Evolutionary conservation across 2,329 filamentous ascomycete genomes (phyloP), one percentile per base, ranked within the genome.

Genomic region (Drechslerella dactyloides): DNA sequence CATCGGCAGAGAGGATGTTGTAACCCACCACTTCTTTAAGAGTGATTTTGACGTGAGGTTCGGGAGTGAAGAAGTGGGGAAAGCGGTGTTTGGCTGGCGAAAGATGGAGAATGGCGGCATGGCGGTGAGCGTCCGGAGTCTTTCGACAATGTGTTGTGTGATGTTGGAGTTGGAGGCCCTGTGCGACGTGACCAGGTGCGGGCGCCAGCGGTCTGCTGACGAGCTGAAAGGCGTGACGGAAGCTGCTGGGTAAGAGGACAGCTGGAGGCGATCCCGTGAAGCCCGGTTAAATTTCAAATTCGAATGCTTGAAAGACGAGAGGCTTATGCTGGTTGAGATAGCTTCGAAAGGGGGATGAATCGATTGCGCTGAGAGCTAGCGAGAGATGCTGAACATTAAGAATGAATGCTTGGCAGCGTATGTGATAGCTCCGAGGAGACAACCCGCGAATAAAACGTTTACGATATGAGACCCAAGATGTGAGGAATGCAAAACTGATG

Each of bases 1-100:
- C 89, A 94, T 92, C 74, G 85, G 81, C 10, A 92, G 85, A 3
- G 89, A 90, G 2, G 87, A 90, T 81, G 91, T 88, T 10, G 89
- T 90, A 64, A 92, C 88, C 75, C 85, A 81, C 89, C 89, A 92
- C 69, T 86, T 89, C 70, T 87, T 82, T 58, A 83, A 80, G 51
- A 91, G 84, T 83, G 85, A 90, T 65, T 83, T 79, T 24, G 86
- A 79, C 1, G 84, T 77, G 2, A 87, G 86, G 0, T 81, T 74
- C 13, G 79, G 70, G 78, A 81, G 81, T 53, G 78, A 35, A 42
- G 78, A 70, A 24, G 73, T 74, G 23, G 77, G 73, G 42, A 74
- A 30, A 66, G 75, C 55, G 59, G 79, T 53, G 51, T 64, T 64
- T 46, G 66, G 59, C 10, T 37, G 27, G 27, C 66, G 66, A 50